These are phyloP conservation scores for Pseudogymnoascus sp. DNA, from an alignment of 2,329 filamentous ascomycete genomes.

Conservation along the genomic window DNA sequence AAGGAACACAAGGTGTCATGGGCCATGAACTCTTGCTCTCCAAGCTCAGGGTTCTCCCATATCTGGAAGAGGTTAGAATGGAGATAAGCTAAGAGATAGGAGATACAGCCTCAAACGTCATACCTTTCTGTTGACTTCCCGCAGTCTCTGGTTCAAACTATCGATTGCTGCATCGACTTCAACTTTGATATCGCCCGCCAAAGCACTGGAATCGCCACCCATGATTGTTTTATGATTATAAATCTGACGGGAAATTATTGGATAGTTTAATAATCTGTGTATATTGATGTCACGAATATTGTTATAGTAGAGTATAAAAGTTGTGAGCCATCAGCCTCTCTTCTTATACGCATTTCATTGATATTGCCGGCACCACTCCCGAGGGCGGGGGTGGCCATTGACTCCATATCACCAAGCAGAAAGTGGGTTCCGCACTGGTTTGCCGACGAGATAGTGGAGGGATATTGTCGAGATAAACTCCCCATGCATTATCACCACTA, in stretches of 20 bases:
- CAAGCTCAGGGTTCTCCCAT: slow-evolving; percentile 44
- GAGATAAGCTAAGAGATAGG: neutral
- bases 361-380: neutral
- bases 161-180: slow-evolving; percentile 1
- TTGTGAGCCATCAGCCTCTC: neutral
- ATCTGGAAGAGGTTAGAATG: slow-evolving; percentile 29
- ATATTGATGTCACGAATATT: neutral
- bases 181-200: neutral
- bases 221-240: neutral
- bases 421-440: slow-evolving; percentile 4
- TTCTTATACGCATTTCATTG: neutral
- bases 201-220: neutral
- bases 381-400: neutral
- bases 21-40: slow-evolving; percentile 41
- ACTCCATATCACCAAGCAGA: neutral
- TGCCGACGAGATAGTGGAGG: neutral
- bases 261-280: neutral
- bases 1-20: slow-evolving; percentile 44
- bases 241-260: neutral
- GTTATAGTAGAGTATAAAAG: neutral
- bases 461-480: neutral
- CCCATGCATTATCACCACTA: neutral
- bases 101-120: neutral
- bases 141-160: neutral
- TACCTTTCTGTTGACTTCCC: neutral